A percentile compares a stretch with the other conserved stretches of the same genome.
Evolutionary conservation across 1,284 basidiomycete species (phyloP).

Genomic region (Phellinidium pouzarii): DNA sequence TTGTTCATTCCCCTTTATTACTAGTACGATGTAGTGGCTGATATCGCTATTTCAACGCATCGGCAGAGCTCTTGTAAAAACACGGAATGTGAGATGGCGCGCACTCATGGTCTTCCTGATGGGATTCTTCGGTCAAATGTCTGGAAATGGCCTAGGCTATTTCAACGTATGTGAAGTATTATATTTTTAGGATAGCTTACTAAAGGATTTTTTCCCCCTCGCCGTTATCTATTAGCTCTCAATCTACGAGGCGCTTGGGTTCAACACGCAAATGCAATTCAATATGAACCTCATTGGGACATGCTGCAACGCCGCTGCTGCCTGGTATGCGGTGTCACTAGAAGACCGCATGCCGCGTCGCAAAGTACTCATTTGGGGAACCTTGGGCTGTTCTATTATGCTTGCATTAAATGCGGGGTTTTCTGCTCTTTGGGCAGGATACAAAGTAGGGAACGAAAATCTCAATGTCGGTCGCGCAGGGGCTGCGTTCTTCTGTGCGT

Average conservation of each 20-base stretch:
- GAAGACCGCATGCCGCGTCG: constrained; percentile 18
- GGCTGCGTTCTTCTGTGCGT: constrained; percentile 19
- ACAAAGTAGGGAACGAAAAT: constrained; percentile 19
- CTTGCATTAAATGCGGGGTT: constrained; percentile 26
- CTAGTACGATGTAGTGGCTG: constrained; percentile 19
- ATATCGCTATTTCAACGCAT: background rate
- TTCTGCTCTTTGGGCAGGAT: constrained; percentile 24
- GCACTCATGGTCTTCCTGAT: constrained; percentile 25
- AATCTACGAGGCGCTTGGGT: constrained; percentile 18
- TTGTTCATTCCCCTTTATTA: constrained; percentile 9
- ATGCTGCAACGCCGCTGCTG: constrained; percentile 10
- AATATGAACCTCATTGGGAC: constrained; percentile 31
- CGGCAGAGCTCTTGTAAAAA: constrained; percentile 19
- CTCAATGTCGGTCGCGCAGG: constrained; percentile 28
- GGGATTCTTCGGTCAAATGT: constrained; percentile 26
- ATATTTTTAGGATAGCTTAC: background rate
- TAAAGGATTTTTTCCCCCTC: background rate
- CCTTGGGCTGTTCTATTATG: constrained; percentile 23
- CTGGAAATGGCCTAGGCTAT: constrained; percentile 17
- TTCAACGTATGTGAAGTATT: constrained; percentile 6
- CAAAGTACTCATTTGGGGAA: constrained; percentile 21
- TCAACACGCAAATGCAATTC: constrained; percentile 27
- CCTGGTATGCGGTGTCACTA: constrained; percentile 14
- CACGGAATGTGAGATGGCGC: constrained; percentile 22
- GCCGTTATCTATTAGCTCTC: constrained; percentile 25